Conservation (phyloP, 768 basidiomycete species). For the Lactarius pseudohatsudake region DNA sequence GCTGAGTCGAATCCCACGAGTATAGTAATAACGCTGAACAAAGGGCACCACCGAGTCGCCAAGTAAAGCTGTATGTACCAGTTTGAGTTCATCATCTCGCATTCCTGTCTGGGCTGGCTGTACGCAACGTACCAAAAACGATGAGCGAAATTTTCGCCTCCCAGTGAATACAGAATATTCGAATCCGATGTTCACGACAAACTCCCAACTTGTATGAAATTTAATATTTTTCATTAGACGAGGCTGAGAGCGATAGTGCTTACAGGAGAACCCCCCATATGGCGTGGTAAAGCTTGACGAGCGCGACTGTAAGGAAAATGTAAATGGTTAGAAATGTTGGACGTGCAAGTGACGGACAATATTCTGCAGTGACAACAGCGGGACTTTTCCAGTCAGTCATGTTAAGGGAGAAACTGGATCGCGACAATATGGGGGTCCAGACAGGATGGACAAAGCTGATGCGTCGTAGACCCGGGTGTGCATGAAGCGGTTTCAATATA, state of each 20-base stretch:
- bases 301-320: background rate
- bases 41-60: background rate
- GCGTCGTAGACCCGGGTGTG: too few relatives aligned
- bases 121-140: background rate
- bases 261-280: slow-evolving; percentile 21
- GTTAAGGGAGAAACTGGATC: background rate
- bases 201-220: background rate
- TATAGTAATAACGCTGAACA: background rate
- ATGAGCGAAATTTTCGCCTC: background rate
- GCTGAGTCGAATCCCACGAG: background rate
- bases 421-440: background rate
- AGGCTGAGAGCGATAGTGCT: background rate
- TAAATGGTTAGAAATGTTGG: background rate
- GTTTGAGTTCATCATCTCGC: background rate
- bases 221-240: too few relatives aligned
- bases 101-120: background rate
- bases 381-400: slow-evolving; percentile 1
- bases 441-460: background rate
- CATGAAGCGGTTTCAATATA: background rate
- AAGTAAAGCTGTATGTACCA: background rate
- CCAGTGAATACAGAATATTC: background rate
- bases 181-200: background rate
- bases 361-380: background rate
- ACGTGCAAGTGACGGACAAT: background rate
- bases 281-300: slow-evolving; percentile 3